These are phyloP conservation scores for Grigorovia jiainica DNA, from an alignment of 805 yeast genomes.

Conservation along the genomic window DNA sequence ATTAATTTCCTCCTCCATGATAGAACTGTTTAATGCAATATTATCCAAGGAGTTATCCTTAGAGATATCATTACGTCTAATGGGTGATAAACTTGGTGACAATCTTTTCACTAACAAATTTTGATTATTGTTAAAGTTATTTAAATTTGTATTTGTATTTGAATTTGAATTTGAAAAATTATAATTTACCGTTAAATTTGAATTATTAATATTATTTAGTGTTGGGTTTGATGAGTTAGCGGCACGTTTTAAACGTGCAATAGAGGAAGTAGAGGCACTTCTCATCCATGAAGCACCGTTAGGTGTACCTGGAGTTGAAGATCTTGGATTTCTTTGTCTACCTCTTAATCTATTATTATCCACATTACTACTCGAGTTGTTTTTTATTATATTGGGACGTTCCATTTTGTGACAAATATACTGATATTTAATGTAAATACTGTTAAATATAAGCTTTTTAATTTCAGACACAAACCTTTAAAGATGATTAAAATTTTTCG, in stretches of 20 bases:
- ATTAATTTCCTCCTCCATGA: constrained; percentile 1
- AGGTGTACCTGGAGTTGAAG: not conserved
- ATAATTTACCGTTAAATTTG: too few species aligned
- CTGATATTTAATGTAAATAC: too few species aligned
- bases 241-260: constrained; percentile 4
- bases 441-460: too few species aligned
- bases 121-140: not conserved
- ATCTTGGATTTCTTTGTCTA: constrained; percentile 1
- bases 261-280: constrained; percentile 20
- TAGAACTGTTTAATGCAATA: not conserved
- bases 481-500: too few species aligned
- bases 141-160: not conserved
- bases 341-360: constrained; percentile 1
- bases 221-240: not conserved
- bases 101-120: not conserved
- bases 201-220: too few species aligned
- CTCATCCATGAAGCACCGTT: constrained; percentile 9
- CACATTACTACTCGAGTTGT: not conserved
- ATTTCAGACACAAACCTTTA: too few species aligned
- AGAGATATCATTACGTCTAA: constrained; percentile 2
- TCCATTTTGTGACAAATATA: not conserved
- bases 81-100: constrained; percentile 1
- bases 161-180: too few species aligned
- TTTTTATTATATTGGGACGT: not conserved
- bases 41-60: not conserved